Conservation (phyloP, 768 basidiomycete genomes). For the Leccinum uliginosum region DNA sequence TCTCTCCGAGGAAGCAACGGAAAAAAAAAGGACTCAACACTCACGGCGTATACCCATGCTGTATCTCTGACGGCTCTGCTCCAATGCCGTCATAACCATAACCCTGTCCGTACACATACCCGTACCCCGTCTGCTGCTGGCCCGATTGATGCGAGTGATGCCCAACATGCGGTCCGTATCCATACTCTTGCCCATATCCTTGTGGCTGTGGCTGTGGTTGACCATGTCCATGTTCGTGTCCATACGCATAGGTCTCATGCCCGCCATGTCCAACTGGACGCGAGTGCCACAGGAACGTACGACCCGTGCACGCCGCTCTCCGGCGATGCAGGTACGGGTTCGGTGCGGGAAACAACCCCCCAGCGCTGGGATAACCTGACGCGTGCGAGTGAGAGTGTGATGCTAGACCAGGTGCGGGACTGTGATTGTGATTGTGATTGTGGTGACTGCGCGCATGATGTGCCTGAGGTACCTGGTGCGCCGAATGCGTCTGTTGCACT, state of each 20-base stretch:
- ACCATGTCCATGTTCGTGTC: neutral
- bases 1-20: too few relatives aligned
- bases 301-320: neutral
- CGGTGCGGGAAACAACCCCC: neutral
- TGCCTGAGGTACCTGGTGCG: neutral
- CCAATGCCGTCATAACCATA: neutral
- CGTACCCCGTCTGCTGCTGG: neutral
- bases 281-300: conserved; percentile 6
- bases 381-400: neutral
- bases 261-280: neutral
- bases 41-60: conserved; percentile 31
- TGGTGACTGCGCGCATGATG: neutral
- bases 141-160: neutral
- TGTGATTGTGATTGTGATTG: neutral
- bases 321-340: neutral
- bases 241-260: neutral
- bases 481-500: neutral
- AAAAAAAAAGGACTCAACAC: conserved; percentile 9
- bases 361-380: neutral
- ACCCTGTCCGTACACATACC: neutral
- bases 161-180: neutral
- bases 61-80: neutral
- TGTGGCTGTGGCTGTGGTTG: neutral
- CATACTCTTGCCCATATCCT: neutral
- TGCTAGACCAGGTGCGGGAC: neutral